phyloP scores from a whole-genome alignment of 306 rosid species.

The Heteromeles arbutifolia region DNA sequence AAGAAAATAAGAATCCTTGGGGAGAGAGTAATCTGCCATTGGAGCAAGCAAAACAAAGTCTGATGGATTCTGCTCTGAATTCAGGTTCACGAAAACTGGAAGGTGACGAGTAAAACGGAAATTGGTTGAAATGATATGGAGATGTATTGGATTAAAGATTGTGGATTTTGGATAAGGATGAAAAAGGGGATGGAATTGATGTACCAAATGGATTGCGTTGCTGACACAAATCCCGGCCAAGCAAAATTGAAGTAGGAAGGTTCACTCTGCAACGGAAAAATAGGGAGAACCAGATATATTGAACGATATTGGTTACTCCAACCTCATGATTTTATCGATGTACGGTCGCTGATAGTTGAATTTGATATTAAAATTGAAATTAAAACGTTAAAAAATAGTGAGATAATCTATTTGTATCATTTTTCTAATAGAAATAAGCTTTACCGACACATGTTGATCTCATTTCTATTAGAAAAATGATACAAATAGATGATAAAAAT shows the following conservation, averaged over 20 bases:
- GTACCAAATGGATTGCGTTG: background rate
- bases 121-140: background rate
- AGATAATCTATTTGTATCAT: accelerated
- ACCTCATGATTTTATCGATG: no score
- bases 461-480: accelerated
- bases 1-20: slow-evolving; percentile 57
- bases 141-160: background rate
- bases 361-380: no score
- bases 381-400: no score
- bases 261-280: background rate
- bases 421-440: accelerated
- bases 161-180: slow-evolving; percentile 4
- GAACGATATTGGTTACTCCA: background rate
- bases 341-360: no score
- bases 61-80: background rate
- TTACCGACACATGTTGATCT: accelerated
- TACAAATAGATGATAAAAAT: no score
- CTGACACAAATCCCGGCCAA: background rate
- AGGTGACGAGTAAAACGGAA: background rate
- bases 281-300: background rate
- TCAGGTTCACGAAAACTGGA: background rate
- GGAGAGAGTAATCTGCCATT: slow-evolving; percentile 71
- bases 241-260: background rate
- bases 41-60: background rate
- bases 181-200: background rate